Evolutionary conservation across 257 asterid species (phyloP).

Genomic region (Penstemon eatonii): DNA sequence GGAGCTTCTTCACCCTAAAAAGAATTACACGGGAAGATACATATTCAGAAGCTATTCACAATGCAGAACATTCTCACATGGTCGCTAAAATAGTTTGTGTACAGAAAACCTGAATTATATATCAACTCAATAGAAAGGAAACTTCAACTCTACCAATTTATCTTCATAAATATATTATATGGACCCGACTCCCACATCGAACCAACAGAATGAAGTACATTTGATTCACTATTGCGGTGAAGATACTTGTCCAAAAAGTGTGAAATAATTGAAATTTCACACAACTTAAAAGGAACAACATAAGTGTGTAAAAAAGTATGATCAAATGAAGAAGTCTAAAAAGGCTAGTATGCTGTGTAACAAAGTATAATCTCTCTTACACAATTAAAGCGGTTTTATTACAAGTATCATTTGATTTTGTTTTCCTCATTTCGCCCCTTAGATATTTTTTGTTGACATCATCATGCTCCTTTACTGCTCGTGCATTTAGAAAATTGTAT

Average conservation of each 20-base stretch:
- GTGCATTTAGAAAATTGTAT: not conserved
- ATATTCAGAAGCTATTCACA: constrained; percentile 14
- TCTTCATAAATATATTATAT: not conserved
- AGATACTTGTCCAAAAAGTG: not conserved
- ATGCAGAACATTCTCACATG: constrained; percentile 2
- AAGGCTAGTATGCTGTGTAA: not conserved
- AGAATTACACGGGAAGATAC: constrained; percentile 17
- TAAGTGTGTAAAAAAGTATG: not conserved
- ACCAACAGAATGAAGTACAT: constrained; percentile 5
- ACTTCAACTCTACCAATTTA: not conserved
- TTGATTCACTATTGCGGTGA: not conserved
- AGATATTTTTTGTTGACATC: not conserved
- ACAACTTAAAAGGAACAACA: not conserved
- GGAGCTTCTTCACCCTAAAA: constrained; percentile 60
- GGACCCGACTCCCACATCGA: not conserved
- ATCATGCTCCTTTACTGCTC: not conserved
- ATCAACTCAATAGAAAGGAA: not conserved
- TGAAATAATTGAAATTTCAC: not conserved
- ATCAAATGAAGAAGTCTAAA: not conserved
- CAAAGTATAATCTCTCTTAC: not conserved
- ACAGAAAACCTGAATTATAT: not conserved
- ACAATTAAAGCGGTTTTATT: not conserved
- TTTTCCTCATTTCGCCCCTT: not conserved
- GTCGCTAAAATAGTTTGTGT: not conserved
- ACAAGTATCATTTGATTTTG: not conserved